A percentile compares a stretch with the other conserved stretches of the same genome.
Conservation (phyloP, 108 stramenopile genomes). For the Bacterosira constricta region DNA sequence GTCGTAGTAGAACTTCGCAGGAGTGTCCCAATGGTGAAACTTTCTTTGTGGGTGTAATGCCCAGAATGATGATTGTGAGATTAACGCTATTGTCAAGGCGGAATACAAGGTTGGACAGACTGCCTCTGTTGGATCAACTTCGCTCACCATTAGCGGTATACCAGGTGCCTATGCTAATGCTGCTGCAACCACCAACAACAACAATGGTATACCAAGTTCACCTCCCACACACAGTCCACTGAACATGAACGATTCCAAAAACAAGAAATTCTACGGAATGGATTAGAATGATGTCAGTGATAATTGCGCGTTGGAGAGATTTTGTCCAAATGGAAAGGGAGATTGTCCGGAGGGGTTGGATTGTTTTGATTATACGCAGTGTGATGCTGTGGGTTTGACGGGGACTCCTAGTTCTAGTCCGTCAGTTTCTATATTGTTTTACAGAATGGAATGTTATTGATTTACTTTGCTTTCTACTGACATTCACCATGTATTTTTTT, state of each 20-base stretch:
- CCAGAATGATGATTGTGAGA: slow-evolving; percentile 37
- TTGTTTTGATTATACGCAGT: slow-evolving; percentile 34
- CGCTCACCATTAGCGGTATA: no score
- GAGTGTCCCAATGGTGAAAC: slow-evolving; percentile 50
- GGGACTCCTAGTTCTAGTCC: slow-evolving; percentile 1
- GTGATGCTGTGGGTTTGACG: slow-evolving; percentile 37
- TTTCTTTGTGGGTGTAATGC: slow-evolving; percentile 35
- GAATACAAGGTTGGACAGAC: slow-evolving; percentile 18
- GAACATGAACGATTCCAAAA: slow-evolving; percentile 9
- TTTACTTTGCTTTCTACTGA: neutral
- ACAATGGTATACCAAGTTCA: neutral
- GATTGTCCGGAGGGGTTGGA: slow-evolving; percentile 33
- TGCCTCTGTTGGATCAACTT: neutral
- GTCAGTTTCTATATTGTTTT: neutral
- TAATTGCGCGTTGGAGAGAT: slow-evolving; percentile 33
- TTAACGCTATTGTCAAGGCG: slow-evolving; percentile 44
- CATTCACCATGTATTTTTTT: neutral
- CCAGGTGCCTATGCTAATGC: no score
- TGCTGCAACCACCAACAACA: no score
- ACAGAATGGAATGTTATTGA: no score
- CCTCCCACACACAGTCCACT: slow-evolving; percentile 5
- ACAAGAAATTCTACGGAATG: slow-evolving; percentile 35
- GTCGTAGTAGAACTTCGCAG: slow-evolving; percentile 38
- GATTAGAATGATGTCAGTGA: slow-evolving; percentile 34
- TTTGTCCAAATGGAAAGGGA: slow-evolving; percentile 40